A percentile compares a stretch with the other conserved stretches of the same genome.
phyloP scores from a whole-genome alignment of 495 filamentous ascomycete genomes.

The Penicillium cosmopolitanum region DNA sequence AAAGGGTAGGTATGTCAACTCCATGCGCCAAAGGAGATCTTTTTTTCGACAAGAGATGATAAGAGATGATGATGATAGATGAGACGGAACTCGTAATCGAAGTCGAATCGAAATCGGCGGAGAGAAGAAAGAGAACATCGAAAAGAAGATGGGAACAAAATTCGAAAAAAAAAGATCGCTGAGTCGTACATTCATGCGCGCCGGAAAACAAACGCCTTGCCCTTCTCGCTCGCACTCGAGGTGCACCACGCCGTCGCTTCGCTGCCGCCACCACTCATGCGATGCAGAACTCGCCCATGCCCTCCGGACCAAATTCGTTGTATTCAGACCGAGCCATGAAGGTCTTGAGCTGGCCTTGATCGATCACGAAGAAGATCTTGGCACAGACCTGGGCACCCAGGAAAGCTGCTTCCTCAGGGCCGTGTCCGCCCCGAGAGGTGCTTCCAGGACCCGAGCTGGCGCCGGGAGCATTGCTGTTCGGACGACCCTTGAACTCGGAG shows the following conservation, averaged over 20 bases:
- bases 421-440: conserved; percentile 36
- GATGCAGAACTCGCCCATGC: conserved; percentile 41
- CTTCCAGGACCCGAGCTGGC: conserved; percentile 33
- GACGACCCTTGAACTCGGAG: conserved; percentile 86
- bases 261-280: no score
- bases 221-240: not conserved
- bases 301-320: conserved; percentile 74
- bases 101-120: conserved; percentile 9
- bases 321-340: conserved; percentile 76
- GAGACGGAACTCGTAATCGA: no score
- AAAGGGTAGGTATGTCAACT: not conserved
- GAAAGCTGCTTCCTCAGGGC: conserved; percentile 74
- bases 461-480: conserved; percentile 51
- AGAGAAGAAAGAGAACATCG: conserved; percentile 5
- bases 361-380: conserved; percentile 72
- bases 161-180: conserved; percentile 13
- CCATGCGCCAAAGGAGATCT: not conserved
- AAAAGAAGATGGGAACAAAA: not conserved
- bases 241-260: no score
- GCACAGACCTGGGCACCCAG: conserved; percentile 79
- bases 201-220: not conserved
- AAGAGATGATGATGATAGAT: no score
- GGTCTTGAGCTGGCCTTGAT: conserved; percentile 69
- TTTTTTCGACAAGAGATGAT: no score
- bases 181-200: conserved; percentile 15